These are phyloP conservation scores for Aspergillus glaucus DNA, from an alignment of 2,329 filamentous ascomycete genomes.

Conservation along the genomic window DNA sequence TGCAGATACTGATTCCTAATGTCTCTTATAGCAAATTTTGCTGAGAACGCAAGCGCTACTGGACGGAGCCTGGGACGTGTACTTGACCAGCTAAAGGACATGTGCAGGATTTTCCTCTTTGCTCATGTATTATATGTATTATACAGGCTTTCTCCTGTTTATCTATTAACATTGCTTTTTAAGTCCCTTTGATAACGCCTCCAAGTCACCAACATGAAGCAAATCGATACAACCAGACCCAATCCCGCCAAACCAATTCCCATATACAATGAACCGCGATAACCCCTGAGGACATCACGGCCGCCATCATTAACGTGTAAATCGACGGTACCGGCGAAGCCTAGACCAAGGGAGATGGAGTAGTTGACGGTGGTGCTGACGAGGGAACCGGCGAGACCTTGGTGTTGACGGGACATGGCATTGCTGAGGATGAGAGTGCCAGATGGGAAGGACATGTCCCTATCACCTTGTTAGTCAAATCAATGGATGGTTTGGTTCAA, in stretches of 20 bases:
- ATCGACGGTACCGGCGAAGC: constrained; percentile 61
- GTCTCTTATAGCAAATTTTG: too few species aligned
- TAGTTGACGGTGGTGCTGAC: constrained; percentile 64
- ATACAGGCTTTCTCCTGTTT: too few species aligned
- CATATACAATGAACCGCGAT: constrained; percentile 35
- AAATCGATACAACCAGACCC: constrained; percentile 15
- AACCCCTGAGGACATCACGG: constrained; percentile 28
- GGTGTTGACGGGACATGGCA: constrained; percentile 40
- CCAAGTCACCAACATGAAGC: constrained; percentile 13
- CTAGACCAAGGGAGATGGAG: constrained; percentile 59
- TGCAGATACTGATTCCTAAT: too few species aligned
- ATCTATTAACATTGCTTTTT: too few species aligned
- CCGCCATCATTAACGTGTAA: constrained; percentile 38
- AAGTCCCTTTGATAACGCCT: background rate
- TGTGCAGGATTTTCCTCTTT: too few species aligned
- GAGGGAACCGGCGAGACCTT: constrained; percentile 51
- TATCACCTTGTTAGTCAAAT: constrained; percentile 28
- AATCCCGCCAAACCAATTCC: constrained; percentile 28
- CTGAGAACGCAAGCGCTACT: too few species aligned
- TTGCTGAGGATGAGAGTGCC: constrained; percentile 56
- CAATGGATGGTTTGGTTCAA: background rate
- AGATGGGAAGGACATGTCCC: constrained; percentile 62
- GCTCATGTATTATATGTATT: too few species aligned
- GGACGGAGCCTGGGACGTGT: too few species aligned
- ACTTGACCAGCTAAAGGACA: too few species aligned